phyloP scores from a whole-genome alignment of 371 early-diverging fungal species.

The Coemansia linderi region DNA sequence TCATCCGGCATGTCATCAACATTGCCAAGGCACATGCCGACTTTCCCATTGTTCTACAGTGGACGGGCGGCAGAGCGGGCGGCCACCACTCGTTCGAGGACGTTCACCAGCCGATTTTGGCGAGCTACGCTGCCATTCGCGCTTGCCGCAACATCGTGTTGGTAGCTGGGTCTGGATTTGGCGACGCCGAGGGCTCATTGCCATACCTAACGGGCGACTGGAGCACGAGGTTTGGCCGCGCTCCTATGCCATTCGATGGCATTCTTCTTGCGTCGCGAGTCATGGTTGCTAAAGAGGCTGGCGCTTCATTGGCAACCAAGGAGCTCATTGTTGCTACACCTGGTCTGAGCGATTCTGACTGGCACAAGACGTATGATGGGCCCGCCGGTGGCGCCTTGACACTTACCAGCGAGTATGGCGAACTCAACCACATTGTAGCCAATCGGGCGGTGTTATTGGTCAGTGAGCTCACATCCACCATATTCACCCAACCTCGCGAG shows the following conservation, averaged over 20 bases:
- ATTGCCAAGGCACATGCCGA: constrained; percentile 86
- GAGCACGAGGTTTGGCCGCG: constrained; percentile 81
- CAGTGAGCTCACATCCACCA: constrained; percentile 79
- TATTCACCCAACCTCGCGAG: constrained; percentile 82
- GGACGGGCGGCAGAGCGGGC: constrained; percentile 96
- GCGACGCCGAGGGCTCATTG: constrained; percentile 28
- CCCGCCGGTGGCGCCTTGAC: constrained; percentile 89
- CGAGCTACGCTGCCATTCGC: constrained; percentile 89
- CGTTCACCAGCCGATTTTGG: constrained; percentile 89
- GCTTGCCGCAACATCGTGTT: constrained; percentile 82
- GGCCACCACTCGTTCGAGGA: constrained; percentile 96
- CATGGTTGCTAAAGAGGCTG: constrained; percentile 91
- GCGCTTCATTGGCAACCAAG: constrained; percentile 81
- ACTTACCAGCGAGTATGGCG: constrained; percentile 91
- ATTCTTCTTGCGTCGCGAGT: constrained; percentile 91
- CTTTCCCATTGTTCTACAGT: constrained; percentile 90
- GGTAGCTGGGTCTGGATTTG: constrained; percentile 57
- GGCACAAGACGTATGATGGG: constrained; percentile 91
- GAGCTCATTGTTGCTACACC: constrained; percentile 91
- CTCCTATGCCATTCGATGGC: constrained; percentile 97
- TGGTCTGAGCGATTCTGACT: constrained; percentile 81
- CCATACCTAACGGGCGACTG: constrained; percentile 72
- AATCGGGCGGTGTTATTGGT: too few relatives aligned
- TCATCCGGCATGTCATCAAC: constrained; percentile 69
- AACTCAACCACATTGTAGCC: constrained; percentile 96